Evolutionary conservation across 2,329 filamentous ascomycete genomes (phyloP).

Genomic region (Aspergillus sergii): DNA sequence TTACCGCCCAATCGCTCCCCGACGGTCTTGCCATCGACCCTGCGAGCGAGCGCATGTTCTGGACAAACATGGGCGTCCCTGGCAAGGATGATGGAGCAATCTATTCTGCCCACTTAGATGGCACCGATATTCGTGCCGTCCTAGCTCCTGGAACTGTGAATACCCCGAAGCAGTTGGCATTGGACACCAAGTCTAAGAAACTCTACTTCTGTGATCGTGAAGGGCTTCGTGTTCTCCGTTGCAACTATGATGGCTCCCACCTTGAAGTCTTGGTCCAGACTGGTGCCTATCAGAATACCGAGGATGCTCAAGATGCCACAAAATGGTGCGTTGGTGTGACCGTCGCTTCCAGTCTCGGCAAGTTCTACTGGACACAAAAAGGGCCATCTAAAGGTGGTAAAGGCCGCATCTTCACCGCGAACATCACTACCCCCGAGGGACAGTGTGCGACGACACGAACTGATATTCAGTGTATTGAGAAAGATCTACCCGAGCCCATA

Average conservation of each 20-base stretch:
- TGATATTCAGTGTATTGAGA: conserved; percentile 49
- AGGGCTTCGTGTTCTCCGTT: conserved; percentile 41
- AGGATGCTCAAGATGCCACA: conserved; percentile 13
- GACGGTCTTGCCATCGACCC: conserved; percentile 50
- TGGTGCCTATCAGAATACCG: conserved; percentile 30
- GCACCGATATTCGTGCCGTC: conserved; percentile 48
- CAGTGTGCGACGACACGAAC: conserved; percentile 36
- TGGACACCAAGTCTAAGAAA: conserved; percentile 32
- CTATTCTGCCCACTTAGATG: conserved; percentile 52
- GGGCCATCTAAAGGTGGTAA: conserved; percentile 53
- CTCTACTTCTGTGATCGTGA: conserved; percentile 51
- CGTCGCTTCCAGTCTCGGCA: conserved; percentile 45
- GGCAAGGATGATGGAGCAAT: conserved; percentile 47
- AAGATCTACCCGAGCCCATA: conserved; percentile 57
- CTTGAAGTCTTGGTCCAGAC: conserved; percentile 42
- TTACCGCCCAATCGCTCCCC: conserved; percentile 34
- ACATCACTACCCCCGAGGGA: conserved; percentile 42
- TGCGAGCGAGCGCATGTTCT: conserved; percentile 45
- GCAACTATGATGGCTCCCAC: conserved; percentile 37
- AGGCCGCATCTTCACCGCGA: conserved; percentile 58
- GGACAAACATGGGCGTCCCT: conserved; percentile 54
- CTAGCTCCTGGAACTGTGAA: conserved; percentile 49
- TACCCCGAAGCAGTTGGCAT: conserved; percentile 51
- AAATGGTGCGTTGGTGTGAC: conserved; percentile 61
- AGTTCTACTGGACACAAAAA: conserved; percentile 65